Base-by-base conservation (phyloP, 192 early-diverging fungal species). In the Geosiphon pyriformis region DNA sequence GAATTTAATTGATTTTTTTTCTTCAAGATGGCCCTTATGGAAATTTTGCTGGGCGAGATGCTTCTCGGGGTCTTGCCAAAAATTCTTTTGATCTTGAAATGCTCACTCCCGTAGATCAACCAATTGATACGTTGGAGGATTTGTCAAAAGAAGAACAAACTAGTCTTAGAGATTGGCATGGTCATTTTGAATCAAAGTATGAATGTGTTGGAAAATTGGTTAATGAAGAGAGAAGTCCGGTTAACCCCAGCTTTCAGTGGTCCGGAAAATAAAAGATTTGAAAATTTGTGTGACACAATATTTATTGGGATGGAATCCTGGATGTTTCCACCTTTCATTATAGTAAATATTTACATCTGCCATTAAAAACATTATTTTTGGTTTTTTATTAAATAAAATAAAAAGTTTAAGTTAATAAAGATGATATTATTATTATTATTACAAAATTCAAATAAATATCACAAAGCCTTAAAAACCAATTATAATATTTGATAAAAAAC, bases 11-110 rank as follows among this genome's bases (percentile, higher is more conserved):
- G n/a, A n/a, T n/a, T n/a, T n/a, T n/a, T n/a, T n/a, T n/a, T 0
- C 31, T 59, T 59, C 27, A 76, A 90, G 91, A 79, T 17, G 93
- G 93, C 3, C 92, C 90, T n/a, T 98, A 98, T 69, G 89, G 85
- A 30, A 95, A 94, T 82, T 98, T 96, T 86, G 88, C 94, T 4
- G 96, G 96, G 1, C 85, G 89, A n/a, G 96, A 98, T 79, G 94
- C 96, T 17, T 94, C 93, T 20, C 84, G 96, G 31, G 94, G 96
- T 0, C 75, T 98, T 61, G 90, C 94, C 35, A 88, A 94, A 71
- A 80, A 90, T 61, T 90, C 88, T 50, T 95, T 98, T 70, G 91
- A 93, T 65, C 75, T 69, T 51, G 78, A 80, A 10, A 82, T 95
- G 78, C 60, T 98, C 59, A 70, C 78, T 1, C 80, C 83, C n/a